These are phyloP conservation scores for Pythium utonaiense DNA, from an alignment of 352 stramenopile genomes.

Conservation along the genomic window DNA sequence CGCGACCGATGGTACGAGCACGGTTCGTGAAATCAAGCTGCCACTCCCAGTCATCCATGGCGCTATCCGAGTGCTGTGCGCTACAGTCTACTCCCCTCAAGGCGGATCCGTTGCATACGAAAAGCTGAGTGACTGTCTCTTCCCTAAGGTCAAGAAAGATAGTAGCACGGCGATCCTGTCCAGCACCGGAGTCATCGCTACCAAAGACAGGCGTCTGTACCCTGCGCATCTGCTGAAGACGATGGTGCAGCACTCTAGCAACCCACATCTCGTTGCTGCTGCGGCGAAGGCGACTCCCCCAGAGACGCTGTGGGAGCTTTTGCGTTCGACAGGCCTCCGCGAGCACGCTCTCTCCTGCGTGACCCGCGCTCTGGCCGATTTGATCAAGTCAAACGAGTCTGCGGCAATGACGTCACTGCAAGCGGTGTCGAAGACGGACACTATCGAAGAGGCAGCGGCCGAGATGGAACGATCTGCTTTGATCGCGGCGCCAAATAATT, in stretches of 20 bases:
- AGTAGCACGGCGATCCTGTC: constrained; percentile 44
- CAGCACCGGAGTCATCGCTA: constrained; percentile 70
- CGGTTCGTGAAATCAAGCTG: constrained; percentile 75
- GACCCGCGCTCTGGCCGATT: constrained; percentile 20
- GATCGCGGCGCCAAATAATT: not conserved
- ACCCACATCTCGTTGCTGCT: constrained; percentile 42
- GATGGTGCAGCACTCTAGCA: constrained; percentile 41
- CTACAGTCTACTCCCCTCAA: not conserved
- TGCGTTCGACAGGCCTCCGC: constrained; percentile 44
- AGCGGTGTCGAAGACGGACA: constrained; percentile 5
- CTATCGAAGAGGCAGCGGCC: not conserved
- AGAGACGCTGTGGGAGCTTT: constrained; percentile 53
- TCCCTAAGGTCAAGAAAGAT: constrained; percentile 45
- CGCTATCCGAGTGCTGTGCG: constrained; percentile 58
- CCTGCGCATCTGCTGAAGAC: constrained; percentile 61
- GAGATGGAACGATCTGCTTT: not conserved
- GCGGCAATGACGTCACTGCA: constrained; percentile 23
- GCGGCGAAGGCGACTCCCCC: constrained; percentile 58
- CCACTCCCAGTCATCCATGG: constrained; percentile 65
- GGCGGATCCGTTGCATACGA: constrained; percentile 18
- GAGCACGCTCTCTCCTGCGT: constrained; percentile 25
- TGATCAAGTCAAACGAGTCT: constrained; percentile 42
- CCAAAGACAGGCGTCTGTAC: constrained; percentile 70
- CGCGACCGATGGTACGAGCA: constrained; percentile 53
- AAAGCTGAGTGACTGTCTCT: constrained; percentile 59